Evolutionary conservation across 305 asterid genomes (phyloP), one percentile per base, ranked within the genome.

Genomic region (Ajuga reptans): DNA sequence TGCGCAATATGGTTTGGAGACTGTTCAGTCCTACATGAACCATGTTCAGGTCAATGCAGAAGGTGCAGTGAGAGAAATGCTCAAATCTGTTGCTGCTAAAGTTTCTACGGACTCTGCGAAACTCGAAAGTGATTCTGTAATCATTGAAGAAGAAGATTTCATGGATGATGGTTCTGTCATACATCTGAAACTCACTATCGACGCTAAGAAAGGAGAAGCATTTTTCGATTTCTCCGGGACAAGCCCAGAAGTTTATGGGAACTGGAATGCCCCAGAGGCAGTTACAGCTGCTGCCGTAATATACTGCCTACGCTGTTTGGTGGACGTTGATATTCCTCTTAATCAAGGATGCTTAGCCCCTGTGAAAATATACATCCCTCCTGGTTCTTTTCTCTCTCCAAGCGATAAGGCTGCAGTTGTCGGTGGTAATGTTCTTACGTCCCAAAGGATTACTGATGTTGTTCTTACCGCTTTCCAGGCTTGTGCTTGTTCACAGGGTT

Each of bases 221-320:
- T 80, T 77, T 71, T 93, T 93, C 27, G 97, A 93, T 79, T 90
- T 90, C 59, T 83, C 97, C 1, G 98, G 95, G 52, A 85, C 98
- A 11, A 90, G 95, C 82, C 87, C 96, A 1, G 98, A 93, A 82
- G 98, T 93, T 64, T 87, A 83, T 6, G 98, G 98, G 14, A 93
- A 93, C 72, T 93, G 98, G 98, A 93, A 93, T 54, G 89, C 98
- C 12, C 98, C 98, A 1, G 97, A 87, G 78, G 97, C 98, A 2
- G 97, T 93, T 15, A 90, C 97, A 5, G 85, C 95, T 47, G 98
- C 98, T 6, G 98, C 98, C 0, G 95, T 93, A 2, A 93, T 93
- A 51, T 93, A 93, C 79, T 90, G 97, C 64, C 82, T 93, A 10
- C 92, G 98, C 9, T 90, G 87, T 61, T 77, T 93, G 72, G 97